Percentiles rank a stretch among this genome's conserved stretches.
phyloP scores from a whole-genome alignment of 2,329 filamentous ascomycete genomes.

The Fusarium foetens region DNA sequence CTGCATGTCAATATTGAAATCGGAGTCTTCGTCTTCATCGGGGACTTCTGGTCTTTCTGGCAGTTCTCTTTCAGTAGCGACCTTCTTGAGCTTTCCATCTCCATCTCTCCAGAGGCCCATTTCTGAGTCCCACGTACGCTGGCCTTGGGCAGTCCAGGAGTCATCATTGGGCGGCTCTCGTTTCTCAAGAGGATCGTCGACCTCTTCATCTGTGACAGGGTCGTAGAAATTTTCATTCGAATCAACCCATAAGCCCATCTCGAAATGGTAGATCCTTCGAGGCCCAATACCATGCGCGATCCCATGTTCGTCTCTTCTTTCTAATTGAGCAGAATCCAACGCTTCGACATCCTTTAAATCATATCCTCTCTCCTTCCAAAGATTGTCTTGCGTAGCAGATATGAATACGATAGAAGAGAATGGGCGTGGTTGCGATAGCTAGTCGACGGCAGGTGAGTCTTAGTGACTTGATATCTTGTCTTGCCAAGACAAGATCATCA shows the following conservation, averaged over 20 bases:
- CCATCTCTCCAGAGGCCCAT: slow-evolving; percentile 8
- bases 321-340: background rate
- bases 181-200: background rate
- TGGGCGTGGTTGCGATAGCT: background rate
- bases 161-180: background rate
- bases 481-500: background rate
- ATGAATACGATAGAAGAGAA: background rate
- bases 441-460: slow-evolving; percentile 1
- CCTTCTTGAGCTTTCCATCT: background rate
- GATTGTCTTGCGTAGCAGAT: background rate
- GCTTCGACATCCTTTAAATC: background rate
- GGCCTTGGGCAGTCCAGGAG: background rate
- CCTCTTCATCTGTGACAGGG: slow-evolving; percentile 8
- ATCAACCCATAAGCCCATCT: background rate
- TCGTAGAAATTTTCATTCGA: background rate
- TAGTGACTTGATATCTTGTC: slow-evolving; percentile 5
- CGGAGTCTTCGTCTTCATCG: background rate
- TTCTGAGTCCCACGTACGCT: slow-evolving; percentile 1
- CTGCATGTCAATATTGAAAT: background rate
- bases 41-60: background rate
- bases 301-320: slow-evolving; percentile 6
- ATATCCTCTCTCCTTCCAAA: slow-evolving; percentile 4
- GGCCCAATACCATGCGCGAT: background rate
- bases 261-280: background rate
- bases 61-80: background rate